Evolutionary conservation across 1,284 basidiomycete species (phyloP).

Genomic region (Boletus smithii): DNA sequence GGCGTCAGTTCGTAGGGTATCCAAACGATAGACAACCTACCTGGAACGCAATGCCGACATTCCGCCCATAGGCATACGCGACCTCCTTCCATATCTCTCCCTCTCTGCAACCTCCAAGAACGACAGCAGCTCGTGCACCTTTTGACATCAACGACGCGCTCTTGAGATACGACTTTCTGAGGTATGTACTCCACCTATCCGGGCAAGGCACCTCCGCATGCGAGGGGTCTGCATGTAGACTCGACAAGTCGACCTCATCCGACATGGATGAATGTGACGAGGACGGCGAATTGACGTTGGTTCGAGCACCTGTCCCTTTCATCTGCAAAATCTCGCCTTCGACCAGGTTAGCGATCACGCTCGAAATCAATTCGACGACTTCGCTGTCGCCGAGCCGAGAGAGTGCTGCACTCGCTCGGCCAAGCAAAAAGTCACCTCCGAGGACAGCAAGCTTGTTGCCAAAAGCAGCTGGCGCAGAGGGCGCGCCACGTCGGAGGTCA

Average conservation of each 20-base stretch:
- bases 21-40: conserved; percentile 44
- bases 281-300: too few species aligned
- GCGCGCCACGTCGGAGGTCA: conserved; percentile 73
- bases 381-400: conserved; percentile 84
- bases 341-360: conserved; percentile 92
- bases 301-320: conserved; percentile 37
- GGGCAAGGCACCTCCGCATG: conserved; percentile 13
- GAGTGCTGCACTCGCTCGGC: conserved; percentile 85
- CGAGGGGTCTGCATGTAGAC: conserved; percentile 20
- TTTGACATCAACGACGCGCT: conserved; percentile 97
- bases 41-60: conserved; percentile 93
- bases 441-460: conserved; percentile 96
- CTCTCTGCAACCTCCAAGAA: conserved; percentile 83
- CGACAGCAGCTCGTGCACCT: conserved; percentile 82
- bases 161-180: conserved; percentile 95
- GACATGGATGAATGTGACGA: too few species aligned
- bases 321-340: conserved; percentile 96
- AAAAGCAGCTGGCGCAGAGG: conserved; percentile 84
- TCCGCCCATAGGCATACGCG: conserved; percentile 89
- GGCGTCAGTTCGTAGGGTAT: conserved; percentile 1
- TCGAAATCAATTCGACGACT: conserved; percentile 91
- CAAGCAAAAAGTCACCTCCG: conserved; percentile 94
- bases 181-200: conserved; percentile 82
- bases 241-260: conserved; percentile 20
- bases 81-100: conserved; percentile 88